A percentile compares a stretch with the other conserved stretches of the same genome.
phyloP scores from a whole-genome alignment of 805 yeast species.

The Starmerella gropengiesseri region DNA sequence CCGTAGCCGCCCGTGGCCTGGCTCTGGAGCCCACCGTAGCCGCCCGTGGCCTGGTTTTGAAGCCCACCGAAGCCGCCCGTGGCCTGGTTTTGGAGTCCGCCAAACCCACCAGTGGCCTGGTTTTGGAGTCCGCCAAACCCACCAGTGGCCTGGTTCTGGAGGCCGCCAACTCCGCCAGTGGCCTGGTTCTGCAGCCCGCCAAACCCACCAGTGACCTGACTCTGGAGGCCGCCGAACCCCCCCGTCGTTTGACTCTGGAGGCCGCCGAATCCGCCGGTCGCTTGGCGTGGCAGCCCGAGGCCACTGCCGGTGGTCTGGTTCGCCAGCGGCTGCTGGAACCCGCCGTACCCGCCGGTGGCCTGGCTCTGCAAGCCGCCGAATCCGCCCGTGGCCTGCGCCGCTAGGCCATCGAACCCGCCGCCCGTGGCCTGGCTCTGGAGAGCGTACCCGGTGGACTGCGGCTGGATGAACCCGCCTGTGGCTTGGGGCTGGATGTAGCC shows the following conservation, averaged over 20 bases:
- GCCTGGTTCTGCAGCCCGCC: slow-evolving; percentile 30
- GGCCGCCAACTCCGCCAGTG: slow-evolving; percentile 28
- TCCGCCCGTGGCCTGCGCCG: slow-evolving; percentile 15
- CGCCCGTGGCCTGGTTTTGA: slow-evolving; percentile 23
- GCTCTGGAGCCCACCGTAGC: slow-evolving; percentile 10
- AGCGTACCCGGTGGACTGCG: slow-evolving; percentile 20
- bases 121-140: slow-evolving; percentile 26
- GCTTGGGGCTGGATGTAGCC: slow-evolving; percentile 1
- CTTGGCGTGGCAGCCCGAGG: slow-evolving; percentile 17
- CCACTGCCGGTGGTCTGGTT: slow-evolving; percentile 9
- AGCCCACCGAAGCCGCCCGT: slow-evolving; percentile 25
- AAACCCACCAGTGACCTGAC: slow-evolving; percentile 21
- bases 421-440: slow-evolving; percentile 12
- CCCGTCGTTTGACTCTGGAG: slow-evolving; percentile 18
- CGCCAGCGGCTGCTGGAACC: slow-evolving; percentile 10
- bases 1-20: slow-evolving; percentile 39
- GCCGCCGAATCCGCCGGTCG: slow-evolving; percentile 17
- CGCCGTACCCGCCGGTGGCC: slow-evolving; percentile 15
- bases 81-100: slow-evolving; percentile 24
- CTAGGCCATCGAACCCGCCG: neutral
- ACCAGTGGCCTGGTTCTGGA: slow-evolving; percentile 31
- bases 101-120: slow-evolving; percentile 33
- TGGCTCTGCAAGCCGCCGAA: neutral
- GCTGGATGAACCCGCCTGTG: slow-evolving; percentile 16
- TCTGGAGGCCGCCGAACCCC: slow-evolving; percentile 14